These are phyloP conservation scores for Huntiella omanensis DNA, from an alignment of 2,329 filamentous ascomycete species.

Conservation along the genomic window DNA sequence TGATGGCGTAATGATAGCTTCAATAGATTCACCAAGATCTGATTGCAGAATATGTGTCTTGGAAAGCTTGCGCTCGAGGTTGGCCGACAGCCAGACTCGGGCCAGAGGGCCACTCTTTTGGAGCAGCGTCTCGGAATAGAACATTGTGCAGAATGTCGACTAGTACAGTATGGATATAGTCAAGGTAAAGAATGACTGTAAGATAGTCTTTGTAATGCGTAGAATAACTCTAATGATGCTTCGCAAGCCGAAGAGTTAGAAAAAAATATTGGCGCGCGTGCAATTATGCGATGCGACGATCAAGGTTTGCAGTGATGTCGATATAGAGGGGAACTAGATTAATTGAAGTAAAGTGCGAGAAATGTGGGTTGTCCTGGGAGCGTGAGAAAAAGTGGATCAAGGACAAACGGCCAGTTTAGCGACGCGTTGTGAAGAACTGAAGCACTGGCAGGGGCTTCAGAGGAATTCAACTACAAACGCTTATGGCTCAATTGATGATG, in stretches of 20 bases:
- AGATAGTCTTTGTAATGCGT: not conserved
- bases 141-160: constrained; percentile 42
- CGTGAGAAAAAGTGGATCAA: constrained; percentile 3
- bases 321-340: constrained; percentile 2
- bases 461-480: no score
- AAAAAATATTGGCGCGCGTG: not conserved
- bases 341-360: constrained; percentile 4
- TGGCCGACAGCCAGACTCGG: constrained; percentile 94
- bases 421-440: constrained; percentile 1
- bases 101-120: constrained; percentile 94
- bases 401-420: constrained; percentile 1
- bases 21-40: constrained; percentile 85
- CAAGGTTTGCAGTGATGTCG: not conserved
- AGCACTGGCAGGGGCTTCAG: no score
- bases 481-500: no score
- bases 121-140: constrained; percentile 89
- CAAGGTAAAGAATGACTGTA: not conserved
- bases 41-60: constrained; percentile 92
- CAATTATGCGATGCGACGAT: constrained; percentile 2
- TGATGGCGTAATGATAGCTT: constrained; percentile 80
- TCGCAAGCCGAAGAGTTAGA: not conserved
- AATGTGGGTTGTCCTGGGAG: constrained; percentile 1
- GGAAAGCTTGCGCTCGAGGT: constrained; percentile 93
- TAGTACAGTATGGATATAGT: constrained; percentile 8
- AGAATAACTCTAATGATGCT: not conserved